Percentiles rank a stretch among this genome's conserved stretches.
phyloP scores from a whole-genome alignment of 2,329 filamentous ascomycete genomes.

The Aspergillus ibericus region DNA sequence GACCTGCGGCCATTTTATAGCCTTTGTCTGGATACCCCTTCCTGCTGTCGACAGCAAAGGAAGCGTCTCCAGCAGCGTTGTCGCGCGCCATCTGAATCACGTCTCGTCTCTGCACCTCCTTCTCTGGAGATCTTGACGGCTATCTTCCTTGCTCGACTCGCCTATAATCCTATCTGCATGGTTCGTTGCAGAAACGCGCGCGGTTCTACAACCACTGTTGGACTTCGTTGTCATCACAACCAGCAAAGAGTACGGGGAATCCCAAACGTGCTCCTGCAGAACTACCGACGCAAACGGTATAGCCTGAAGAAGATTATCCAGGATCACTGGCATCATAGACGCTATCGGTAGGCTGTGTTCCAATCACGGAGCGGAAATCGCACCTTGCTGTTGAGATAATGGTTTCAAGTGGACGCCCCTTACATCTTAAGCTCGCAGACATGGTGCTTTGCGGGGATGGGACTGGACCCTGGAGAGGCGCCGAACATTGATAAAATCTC shows the following conservation, averaged over 20 bases:
- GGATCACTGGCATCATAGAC: not conserved
- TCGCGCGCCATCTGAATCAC: slow-evolving; percentile 19
- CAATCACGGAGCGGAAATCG: not conserved
- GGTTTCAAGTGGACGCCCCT: not conserved
- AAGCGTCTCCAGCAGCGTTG: not conserved
- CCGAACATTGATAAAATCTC: not conserved
- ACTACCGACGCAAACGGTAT: slow-evolving; percentile 8
- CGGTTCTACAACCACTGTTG: slow-evolving; percentile 10
- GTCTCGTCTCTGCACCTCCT: slow-evolving; percentile 1
- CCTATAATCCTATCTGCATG: not conserved
- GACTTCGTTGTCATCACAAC: not conserved
- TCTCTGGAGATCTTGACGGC: not conserved
- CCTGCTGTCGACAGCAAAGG: not conserved
- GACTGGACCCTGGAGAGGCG: not conserved
- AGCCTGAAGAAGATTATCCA: slow-evolving; percentile 11
- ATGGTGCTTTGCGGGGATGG: not conserved
- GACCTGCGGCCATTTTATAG: too few species aligned
- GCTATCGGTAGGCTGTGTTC: not conserved
- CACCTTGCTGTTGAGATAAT: not conserved
- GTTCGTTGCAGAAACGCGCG: slow-evolving; percentile 14
- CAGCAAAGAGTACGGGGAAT: not conserved
- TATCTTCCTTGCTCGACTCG: not conserved
- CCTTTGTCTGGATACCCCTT: too few species aligned
- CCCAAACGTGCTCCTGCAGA: slow-evolving; percentile 14
- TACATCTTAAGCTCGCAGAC: not conserved